phyloP scores from a whole-genome alignment of 257 asterid genomes.

The Scutellaria minor region DNA sequence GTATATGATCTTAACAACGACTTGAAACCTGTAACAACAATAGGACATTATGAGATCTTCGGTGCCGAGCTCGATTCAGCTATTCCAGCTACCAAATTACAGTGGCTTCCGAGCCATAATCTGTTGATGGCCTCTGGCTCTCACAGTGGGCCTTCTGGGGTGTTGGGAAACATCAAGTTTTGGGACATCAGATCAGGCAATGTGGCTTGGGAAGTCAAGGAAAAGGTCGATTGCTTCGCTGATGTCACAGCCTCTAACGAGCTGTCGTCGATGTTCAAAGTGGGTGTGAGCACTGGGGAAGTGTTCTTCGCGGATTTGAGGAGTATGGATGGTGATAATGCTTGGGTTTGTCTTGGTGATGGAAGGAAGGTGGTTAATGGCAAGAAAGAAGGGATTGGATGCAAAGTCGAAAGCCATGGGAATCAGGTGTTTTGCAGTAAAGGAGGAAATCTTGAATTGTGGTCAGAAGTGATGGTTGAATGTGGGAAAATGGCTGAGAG shows the following conservation, averaged over 20 bases:
- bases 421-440: slow-evolving; percentile 78
- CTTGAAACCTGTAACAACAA: slow-evolving; percentile 57
- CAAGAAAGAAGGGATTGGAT: slow-evolving; percentile 84
- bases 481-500: slow-evolving; percentile 43
- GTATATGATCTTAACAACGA: slow-evolving; percentile 60
- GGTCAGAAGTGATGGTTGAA: slow-evolving; percentile 77
- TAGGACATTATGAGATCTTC: slow-evolving; percentile 82
- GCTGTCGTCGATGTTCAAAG: slow-evolving; percentile 64
- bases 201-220: slow-evolving; percentile 72
- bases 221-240: slow-evolving; percentile 81
- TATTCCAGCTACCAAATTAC: slow-evolving; percentile 83
- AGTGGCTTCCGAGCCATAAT: slow-evolving; percentile 72
- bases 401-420: slow-evolving; percentile 77
- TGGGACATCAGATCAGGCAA: slow-evolving; percentile 86
- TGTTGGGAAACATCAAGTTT: slow-evolving; percentile 70
- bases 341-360: slow-evolving; percentile 86
- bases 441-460: slow-evolving; percentile 74
- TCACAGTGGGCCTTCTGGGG: slow-evolving; percentile 91
- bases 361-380: slow-evolving; percentile 59
- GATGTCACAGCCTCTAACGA: slow-evolving; percentile 68
- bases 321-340: slow-evolving; percentile 47
- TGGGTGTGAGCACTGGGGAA: slow-evolving; percentile 85
- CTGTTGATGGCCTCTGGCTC: slow-evolving; percentile 96
- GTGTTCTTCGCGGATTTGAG: slow-evolving; percentile 77
- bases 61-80: slow-evolving; percentile 95